A percentile compares a stretch with the other conserved stretches of the same genome.
phyloP scores from a whole-genome alignment of 2,329 filamentous ascomycete species.

The Colletotrichum gloeosporioides region DNA sequence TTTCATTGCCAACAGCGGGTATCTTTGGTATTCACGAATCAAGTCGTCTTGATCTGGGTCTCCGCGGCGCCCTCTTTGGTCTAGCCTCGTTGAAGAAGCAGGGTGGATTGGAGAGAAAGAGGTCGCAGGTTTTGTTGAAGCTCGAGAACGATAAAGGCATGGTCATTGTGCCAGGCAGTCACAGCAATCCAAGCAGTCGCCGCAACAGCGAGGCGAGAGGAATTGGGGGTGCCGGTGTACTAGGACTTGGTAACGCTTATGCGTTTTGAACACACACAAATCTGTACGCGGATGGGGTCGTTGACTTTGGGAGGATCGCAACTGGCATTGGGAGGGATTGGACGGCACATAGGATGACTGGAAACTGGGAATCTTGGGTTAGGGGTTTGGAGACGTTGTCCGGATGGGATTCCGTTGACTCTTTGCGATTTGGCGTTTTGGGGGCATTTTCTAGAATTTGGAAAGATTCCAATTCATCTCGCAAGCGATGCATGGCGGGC shows the following conservation, averaged over 20 bases:
- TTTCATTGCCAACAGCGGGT: slow-evolving; percentile 24
- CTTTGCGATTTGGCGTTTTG: not conserved
- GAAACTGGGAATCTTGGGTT: not conserved
- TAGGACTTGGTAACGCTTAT: slow-evolving; percentile 8
- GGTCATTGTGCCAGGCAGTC: slow-evolving; percentile 5
- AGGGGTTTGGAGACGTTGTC: not conserved
- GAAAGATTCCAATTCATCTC: not conserved
- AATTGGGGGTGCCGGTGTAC: slow-evolving; percentile 1
- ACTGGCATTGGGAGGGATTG: not conserved
- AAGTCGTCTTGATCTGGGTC: slow-evolving; percentile 4
- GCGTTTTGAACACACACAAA: not conserved
- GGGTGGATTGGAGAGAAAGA: not conserved
- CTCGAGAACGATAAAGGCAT: slow-evolving; percentile 9
- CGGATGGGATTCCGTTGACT: not conserved
- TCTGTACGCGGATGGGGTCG: not conserved
- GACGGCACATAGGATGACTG: not conserved
- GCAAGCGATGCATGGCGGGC: slow-evolving; percentile 4
- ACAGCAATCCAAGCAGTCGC: not conserved
- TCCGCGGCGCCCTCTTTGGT: slow-evolving; percentile 16
- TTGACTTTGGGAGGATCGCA: not conserved
- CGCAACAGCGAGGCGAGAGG: slow-evolving; percentile 5
- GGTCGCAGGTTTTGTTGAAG: slow-evolving; percentile 1
- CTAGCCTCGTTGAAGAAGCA: not conserved
- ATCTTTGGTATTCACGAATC: slow-evolving; percentile 24
- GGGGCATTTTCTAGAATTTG: not conserved